Percentiles rank a stretch among this genome's conserved stretches.
Conservation (phyloP, 2,329 filamentous ascomycete genomes). For the Ploettnerulaceae sp. region DNA sequence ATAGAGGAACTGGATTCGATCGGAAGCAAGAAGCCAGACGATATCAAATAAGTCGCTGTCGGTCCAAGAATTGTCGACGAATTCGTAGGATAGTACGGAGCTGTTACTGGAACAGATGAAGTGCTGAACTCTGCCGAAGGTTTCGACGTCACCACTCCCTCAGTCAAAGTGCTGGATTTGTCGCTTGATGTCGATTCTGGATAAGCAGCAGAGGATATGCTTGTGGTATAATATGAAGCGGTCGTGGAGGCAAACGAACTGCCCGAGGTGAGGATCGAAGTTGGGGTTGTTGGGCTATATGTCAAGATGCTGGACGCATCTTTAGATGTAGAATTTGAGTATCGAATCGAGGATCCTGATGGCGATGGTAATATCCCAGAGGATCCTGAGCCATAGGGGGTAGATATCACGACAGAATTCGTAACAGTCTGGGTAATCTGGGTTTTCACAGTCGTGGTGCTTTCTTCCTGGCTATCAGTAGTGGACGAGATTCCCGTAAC, state of each 20-base stretch:
- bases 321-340: too few species aligned
- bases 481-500: background rate
- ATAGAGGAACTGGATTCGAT: background rate
- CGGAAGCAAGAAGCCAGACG: too few species aligned
- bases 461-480: background rate
- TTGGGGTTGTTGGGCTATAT: background rate
- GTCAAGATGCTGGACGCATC: background rate
- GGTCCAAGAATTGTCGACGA: background rate
- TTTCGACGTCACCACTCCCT: background rate
- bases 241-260: background rate
- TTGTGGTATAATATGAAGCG: background rate
- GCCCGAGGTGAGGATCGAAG: background rate
- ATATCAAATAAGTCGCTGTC: background rate
- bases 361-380: background rate
- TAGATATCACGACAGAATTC: background rate
- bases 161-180: background rate
- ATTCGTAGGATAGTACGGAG: background rate
- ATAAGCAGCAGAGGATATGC: background rate
- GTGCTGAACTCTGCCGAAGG: background rate
- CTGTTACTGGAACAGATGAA: background rate
- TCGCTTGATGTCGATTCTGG: background rate
- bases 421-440: background rate
- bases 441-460: background rate
- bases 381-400: background rate
- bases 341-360: background rate